Percentiles rank a stretch among this genome's conserved stretches.
Conservation (phyloP, 495 filamentous ascomycete species). For the Aspergillus kassunensis region DNA sequence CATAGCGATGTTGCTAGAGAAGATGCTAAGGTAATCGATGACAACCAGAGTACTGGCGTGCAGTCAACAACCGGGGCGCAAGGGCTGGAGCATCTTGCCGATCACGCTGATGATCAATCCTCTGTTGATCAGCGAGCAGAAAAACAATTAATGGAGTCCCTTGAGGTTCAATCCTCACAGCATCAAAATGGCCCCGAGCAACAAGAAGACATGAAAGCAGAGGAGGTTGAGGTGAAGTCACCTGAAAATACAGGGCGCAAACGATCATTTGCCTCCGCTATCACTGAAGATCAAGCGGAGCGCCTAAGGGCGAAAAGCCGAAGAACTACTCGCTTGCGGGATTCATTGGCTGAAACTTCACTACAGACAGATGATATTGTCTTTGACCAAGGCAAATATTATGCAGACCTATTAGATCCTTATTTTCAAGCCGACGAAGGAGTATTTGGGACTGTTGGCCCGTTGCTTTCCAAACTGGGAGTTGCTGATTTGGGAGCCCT, state of each 20-base stretch:
- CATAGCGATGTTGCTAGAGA: slow-evolving; percentile 11
- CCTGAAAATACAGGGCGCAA: slow-evolving; percentile 35
- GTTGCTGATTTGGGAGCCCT: slow-evolving; percentile 49
- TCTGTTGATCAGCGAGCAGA: slow-evolving; percentile 41
- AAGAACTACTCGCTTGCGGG: slow-evolving; percentile 74
- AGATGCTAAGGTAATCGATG: slow-evolving; percentile 13
- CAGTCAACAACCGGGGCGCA: slow-evolving; percentile 15
- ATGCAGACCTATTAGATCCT: slow-evolving; percentile 64
- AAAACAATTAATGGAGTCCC: slow-evolving; percentile 39
- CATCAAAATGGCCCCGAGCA: slow-evolving; percentile 18
- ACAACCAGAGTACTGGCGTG: slow-evolving; percentile 8
- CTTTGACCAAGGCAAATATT: slow-evolving; percentile 65
- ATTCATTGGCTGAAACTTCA: slow-evolving; percentile 57
- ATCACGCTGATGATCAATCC: slow-evolving; percentile 37
- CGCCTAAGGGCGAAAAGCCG: slow-evolving; percentile 74
- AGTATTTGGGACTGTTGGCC: slow-evolving; percentile 65
- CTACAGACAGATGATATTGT: slow-evolving; percentile 47
- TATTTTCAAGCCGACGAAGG: slow-evolving; percentile 69
- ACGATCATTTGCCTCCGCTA: slow-evolving; percentile 47
- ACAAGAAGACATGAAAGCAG: slow-evolving; percentile 21
- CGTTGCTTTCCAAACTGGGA: slow-evolving; percentile 63
- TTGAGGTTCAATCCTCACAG: slow-evolving; percentile 33
- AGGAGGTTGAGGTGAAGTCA: slow-evolving; percentile 33
- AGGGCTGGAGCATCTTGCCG: slow-evolving; percentile 8
- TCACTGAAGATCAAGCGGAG: slow-evolving; percentile 48